A percentile compares a stretch with the other conserved stretches of the same genome.
These are phyloP conservation scores for Dendrobium officinale DNA, from an alignment of 106 monocot species.

Conservation along the genomic window DNA sequence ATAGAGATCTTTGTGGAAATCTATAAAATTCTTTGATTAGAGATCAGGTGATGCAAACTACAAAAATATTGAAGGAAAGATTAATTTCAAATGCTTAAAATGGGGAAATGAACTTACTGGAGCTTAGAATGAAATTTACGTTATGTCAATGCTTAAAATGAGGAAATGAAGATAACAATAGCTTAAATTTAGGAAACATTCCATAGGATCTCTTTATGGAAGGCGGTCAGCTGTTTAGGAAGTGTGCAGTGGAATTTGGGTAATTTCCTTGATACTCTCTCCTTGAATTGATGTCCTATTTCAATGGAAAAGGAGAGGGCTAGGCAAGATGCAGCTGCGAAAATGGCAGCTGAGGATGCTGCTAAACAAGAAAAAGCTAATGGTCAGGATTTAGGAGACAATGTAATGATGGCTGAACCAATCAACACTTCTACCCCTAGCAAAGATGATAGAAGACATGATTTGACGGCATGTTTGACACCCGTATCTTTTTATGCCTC, in stretches of 20 bases:
- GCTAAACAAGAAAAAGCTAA: conserved; percentile 49
- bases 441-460: conserved; percentile 38
- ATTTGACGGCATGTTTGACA: conserved; percentile 38
- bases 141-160: too few relatives aligned
- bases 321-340: conserved; percentile 93
- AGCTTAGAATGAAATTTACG: too few relatives aligned
- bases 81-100: background rate
- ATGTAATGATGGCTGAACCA: conserved; percentile 58
- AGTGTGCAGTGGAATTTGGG: too few relatives aligned
- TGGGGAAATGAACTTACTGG: too few relatives aligned
- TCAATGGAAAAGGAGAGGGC: conserved; percentile 99
- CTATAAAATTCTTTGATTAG: background rate
- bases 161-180: too few relatives aligned
- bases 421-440: conserved; percentile 18
- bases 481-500: background rate
- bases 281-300: background rate
- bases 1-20: background rate
- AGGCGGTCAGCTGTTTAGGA: too few relatives aligned
- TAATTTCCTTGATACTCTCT: too few relatives aligned
- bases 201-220: too few relatives aligned
- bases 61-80: background rate
- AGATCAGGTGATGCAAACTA: background rate
- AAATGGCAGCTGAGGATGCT: conserved; percentile 85
- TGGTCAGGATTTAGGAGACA: conserved; percentile 37
- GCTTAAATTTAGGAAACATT: too few relatives aligned